Conservation (phyloP, 768 basidiomycete species). For the Suillus clintonianus region DNA sequence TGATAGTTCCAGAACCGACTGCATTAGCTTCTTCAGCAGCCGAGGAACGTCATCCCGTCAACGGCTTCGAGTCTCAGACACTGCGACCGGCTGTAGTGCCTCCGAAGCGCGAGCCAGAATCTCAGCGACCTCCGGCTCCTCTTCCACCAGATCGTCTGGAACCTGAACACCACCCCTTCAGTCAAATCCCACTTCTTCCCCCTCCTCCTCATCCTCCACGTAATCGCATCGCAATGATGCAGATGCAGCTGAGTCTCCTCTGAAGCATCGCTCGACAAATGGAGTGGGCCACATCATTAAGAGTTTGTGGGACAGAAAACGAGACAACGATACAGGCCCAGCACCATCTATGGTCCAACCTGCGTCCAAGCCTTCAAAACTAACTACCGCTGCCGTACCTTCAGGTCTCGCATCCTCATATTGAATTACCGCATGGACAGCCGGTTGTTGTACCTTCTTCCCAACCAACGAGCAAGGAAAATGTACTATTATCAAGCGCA, state of each 20-base stretch:
- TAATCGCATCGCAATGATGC: neutral
- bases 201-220: neutral
- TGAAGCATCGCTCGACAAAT: neutral
- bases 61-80: neutral
- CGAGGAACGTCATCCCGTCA: too few relatives aligned
- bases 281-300: neutral
- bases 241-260: neutral
- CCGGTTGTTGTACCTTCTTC: neutral
- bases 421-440: neutral
- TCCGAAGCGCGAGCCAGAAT: neutral
- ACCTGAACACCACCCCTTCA: conserved; percentile 9
- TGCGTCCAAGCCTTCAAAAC: neutral
- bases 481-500: neutral
- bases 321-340: neutral
- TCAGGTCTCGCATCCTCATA: neutral
- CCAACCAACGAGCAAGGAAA: neutral
- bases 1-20: too few relatives aligned
- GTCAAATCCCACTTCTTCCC: conserved; percentile 2
- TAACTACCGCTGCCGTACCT: neutral
- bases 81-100: neutral
- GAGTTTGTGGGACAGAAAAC: neutral
- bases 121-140: neutral
- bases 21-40: too few relatives aligned
- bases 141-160: neutral
- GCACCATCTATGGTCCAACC: neutral